Conservation (phyloP, 768 basidiomycete species). For the Lentinula boryana region DNA sequence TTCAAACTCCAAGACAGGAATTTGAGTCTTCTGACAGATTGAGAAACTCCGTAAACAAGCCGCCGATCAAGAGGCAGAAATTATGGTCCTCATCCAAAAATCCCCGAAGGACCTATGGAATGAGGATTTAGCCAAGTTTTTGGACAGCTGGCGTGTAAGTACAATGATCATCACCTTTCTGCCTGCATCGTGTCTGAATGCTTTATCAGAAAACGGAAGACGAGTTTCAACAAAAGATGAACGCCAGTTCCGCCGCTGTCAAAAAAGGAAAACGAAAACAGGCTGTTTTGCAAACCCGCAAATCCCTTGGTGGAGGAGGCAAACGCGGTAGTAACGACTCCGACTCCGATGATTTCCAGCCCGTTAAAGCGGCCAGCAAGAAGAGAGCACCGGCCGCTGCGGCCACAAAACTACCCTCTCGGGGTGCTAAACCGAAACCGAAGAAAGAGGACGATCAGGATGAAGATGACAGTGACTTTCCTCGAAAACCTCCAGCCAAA, state of each 20-base stretch:
- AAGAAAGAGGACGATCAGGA: constrained; percentile 16
- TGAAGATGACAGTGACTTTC: constrained; percentile 17
- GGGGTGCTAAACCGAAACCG: neutral
- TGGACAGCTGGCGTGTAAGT: constrained; percentile 80
- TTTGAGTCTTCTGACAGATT: constrained; percentile 44
- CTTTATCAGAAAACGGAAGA: constrained; percentile 15
- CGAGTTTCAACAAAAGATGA: constrained; percentile 38
- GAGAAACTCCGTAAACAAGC: constrained; percentile 78
- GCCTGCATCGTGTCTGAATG: neutral
- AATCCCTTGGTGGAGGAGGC: constrained; percentile 35
- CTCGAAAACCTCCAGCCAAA: constrained; percentile 15
- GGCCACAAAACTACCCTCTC: neutral
- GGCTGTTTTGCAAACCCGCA: constrained; percentile 38
- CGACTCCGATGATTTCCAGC: constrained; percentile 39
- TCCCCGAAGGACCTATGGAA: constrained; percentile 87
- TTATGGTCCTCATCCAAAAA: constrained; percentile 70
- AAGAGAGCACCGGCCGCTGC: constrained; percentile 32
- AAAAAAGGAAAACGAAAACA: constrained; percentile 36
- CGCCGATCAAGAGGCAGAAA: constrained; percentile 75
- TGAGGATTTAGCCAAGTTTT: constrained; percentile 77
- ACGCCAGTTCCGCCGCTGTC: constrained; percentile 39
- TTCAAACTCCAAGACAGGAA: neutral
- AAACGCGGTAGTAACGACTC: constrained; percentile 22
- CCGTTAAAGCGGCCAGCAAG: constrained; percentile 34
- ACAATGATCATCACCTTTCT: neutral